A percentile compares a stretch with the other conserved stretches of the same genome.
These are phyloP conservation scores for Lodderomyces elongisporus DNA, from an alignment of 1,139 yeast genomes.

Conservation along the genomic window DNA sequence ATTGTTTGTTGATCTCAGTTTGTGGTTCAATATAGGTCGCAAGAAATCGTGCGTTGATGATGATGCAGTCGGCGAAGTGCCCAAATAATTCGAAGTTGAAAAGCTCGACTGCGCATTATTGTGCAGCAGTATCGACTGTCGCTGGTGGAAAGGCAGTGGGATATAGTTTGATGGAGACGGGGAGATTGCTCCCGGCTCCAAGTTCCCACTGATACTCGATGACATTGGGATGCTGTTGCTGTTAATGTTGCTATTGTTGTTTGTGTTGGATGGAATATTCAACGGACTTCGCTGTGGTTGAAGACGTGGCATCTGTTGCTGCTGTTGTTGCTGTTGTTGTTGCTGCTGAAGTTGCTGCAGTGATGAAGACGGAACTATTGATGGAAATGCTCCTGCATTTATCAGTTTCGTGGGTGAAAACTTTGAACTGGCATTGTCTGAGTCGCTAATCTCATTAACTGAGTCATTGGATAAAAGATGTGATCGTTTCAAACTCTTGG, in stretches of 20 bases:
- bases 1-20: conserved; percentile 47
- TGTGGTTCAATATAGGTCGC: conserved; percentile 46
- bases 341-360: conserved; percentile 5
- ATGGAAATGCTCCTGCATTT: conserved; percentile 2
- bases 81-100: conserved; percentile 5
- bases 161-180: too few species aligned
- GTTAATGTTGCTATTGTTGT: conserved; percentile 10
- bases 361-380: not conserved
- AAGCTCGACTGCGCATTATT: conserved; percentile 2
- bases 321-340: conserved; percentile 2
- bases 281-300: conserved; percentile 7
- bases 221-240: conserved; percentile 9
- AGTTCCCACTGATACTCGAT: too few species aligned
- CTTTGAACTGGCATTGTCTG: conserved; percentile 16
- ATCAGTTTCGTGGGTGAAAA: conserved; percentile 9
- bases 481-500: conserved; percentile 40
- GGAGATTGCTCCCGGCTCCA: too few species aligned
- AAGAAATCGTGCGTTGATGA: conserved; percentile 27
- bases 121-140: conserved; percentile 10
- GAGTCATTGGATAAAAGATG: conserved; percentile 37
- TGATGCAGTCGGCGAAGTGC: conserved; percentile 12
- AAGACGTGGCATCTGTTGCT: not conserved
- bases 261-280: conserved; percentile 5
- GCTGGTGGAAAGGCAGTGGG: conserved; percentile 7
- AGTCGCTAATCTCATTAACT: conserved; percentile 36